Evolutionary conservation across 495 filamentous ascomycete species (phyloP).

Genomic region (Podospora didyma): DNA sequence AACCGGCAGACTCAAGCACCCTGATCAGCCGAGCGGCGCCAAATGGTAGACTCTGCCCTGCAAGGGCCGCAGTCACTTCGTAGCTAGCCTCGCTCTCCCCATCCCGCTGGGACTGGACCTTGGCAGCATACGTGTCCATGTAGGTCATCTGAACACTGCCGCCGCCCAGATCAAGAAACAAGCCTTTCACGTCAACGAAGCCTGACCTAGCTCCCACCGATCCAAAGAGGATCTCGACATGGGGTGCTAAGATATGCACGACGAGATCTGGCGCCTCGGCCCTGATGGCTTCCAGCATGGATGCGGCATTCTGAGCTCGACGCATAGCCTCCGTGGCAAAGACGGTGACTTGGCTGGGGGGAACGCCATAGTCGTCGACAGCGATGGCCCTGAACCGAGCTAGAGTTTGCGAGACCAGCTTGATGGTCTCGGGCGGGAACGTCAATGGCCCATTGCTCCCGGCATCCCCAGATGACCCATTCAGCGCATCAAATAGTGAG

Average conservation of each 20-base stretch:
- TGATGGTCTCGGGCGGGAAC: slow-evolving; percentile 63
- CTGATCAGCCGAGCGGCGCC: slow-evolving; percentile 78
- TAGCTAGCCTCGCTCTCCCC: slow-evolving; percentile 45
- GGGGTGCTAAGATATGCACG: slow-evolving; percentile 70
- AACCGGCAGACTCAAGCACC: slow-evolving; percentile 45
- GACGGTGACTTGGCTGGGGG: slow-evolving; percentile 57
- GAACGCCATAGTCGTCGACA: slow-evolving; percentile 58
- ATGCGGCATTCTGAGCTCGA: slow-evolving; percentile 66
- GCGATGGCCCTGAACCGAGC: slow-evolving; percentile 73
- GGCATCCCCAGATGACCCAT: slow-evolving; percentile 24
- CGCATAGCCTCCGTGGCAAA: slow-evolving; percentile 89
- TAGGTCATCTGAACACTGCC: slow-evolving; percentile 90
- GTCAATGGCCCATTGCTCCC: slow-evolving; percentile 37
- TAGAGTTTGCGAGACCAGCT: slow-evolving; percentile 58
- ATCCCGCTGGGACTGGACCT: slow-evolving; percentile 24
- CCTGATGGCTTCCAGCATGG: slow-evolving; percentile 62
- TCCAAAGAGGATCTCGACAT: slow-evolving; percentile 78
- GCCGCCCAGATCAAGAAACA: slow-evolving; percentile 87
- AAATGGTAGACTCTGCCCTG: slow-evolving; percentile 65
- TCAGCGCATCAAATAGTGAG: slow-evolving; percentile 86
- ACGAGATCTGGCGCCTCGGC: slow-evolving; percentile 52
- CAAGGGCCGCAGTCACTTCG: slow-evolving; percentile 43
- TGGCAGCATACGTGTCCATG: slow-evolving; percentile 54
- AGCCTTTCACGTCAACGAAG: slow-evolving; percentile 53
- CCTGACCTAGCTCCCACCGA: slow-evolving; percentile 79